Evolutionary conservation across 768 basidiomycete genomes (phyloP), one percentile per base, ranked within the genome.

Genomic region (Grammothele lineata): DNA sequence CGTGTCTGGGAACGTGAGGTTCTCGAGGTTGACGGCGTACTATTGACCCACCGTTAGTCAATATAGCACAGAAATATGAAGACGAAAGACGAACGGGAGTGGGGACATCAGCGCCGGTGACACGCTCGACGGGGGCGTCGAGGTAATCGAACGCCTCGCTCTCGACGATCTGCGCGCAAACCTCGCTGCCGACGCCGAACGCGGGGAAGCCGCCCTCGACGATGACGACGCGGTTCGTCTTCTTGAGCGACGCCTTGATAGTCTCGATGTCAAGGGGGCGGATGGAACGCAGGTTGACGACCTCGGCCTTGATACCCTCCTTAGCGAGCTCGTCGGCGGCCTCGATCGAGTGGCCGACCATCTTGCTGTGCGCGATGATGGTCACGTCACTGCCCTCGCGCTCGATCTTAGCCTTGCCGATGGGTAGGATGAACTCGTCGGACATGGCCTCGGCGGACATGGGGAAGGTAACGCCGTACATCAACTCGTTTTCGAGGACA

Each of bases 201-300:
- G 80, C 85, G 32, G 96, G 96, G 92, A 96, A 99, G 32, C 96
- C 96, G 68, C 95, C 95, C 70, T 99, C 96, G 41, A 92, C 94
- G 47, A 88, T 90, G 44, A 99, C 75, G 53, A 99, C 78, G 88
- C 93, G 78, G 72, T 95, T 95, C 26, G 96, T 99, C 78, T 99
- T 99, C 79, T 98, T 98, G 60, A 99, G 91, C 7, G 92, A 94
- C 61, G 81, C 78, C 66, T 90, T 94, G 70, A 99, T 97, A 43
- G 95, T 97, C 53, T 93, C 89, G 59, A 98, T 95, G 66, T 99
- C 96, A 24, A 99, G 81, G 50, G 96, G 96, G 51, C 96, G 87
- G 65, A 97, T 98, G 52, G 82, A 85, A 56, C 95, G 80, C 55
- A 98, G 78, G 77, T 99, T 99, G 76, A 99, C 85, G 59, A 99